Conservation (phyloP, 176 grass and related monocot species). For the Metroxylon sagu region DNA sequence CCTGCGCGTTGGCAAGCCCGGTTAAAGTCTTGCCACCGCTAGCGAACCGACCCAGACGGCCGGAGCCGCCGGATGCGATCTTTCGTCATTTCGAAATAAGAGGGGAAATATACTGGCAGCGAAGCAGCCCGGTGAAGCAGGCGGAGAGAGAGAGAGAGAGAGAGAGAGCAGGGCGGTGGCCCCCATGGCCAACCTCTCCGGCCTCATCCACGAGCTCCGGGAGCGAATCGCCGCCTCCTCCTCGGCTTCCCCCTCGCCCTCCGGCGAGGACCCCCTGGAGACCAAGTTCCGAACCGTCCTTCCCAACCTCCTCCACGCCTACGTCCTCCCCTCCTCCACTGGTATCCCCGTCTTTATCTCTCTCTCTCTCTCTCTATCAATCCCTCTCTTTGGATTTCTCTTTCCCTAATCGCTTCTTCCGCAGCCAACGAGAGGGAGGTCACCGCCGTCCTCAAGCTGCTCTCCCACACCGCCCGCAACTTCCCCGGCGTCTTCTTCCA, state of each 20-base stretch:
- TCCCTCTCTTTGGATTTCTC: background rate
- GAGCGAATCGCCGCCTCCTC: constrained; percentile 47
- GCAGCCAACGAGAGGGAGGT: constrained; percentile 61
- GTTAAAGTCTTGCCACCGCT: no score
- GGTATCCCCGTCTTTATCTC: constrained; percentile 11
- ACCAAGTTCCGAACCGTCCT: constrained; percentile 66
- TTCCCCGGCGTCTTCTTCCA: constrained; percentile 85
- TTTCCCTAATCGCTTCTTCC: constrained; percentile 2
- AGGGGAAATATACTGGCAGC: no score
- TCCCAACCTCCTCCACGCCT: constrained; percentile 71
- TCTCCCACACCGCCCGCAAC: constrained; percentile 57
- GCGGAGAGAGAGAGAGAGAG: no score
- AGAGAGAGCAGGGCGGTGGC: background rate
- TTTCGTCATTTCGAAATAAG: no score
- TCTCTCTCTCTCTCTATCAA: background rate
- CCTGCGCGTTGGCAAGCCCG: no score
- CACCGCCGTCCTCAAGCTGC: constrained; percentile 64
- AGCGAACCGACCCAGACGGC: no score
- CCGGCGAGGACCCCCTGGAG: constrained; percentile 48
- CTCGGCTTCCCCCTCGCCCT: constrained; percentile 13
- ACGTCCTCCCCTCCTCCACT: constrained; percentile 48
- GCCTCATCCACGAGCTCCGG: constrained; percentile 64
- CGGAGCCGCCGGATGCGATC: no score
- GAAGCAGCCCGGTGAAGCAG: no score
- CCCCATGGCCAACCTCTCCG: constrained; percentile 42